Base-by-base conservation (phyloP, 441 rosid species). In the Erodium chrysanthum region DNA sequence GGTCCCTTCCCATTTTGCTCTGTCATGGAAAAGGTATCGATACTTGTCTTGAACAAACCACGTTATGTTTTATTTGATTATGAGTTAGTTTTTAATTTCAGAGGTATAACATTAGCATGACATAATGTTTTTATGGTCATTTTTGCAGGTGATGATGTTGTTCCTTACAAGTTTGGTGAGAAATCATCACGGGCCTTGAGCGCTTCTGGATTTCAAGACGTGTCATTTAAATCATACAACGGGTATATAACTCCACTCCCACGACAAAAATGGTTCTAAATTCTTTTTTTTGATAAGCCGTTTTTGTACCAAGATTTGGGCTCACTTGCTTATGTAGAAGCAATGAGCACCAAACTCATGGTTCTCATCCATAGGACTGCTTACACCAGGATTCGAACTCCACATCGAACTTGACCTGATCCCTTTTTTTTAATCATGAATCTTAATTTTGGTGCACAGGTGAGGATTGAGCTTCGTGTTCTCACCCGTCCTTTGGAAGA, bases 381-480 rank as follows among this genome's bases (percentile, higher is more conserved):
- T n/a, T n/a, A n/a, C n/a, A n/a, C n/a, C n/a, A n/a, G n/a, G n/a
- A n/a, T n/a, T n/a, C n/a, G n/a, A n/a, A n/a, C n/a, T n/a, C n/a
- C n/a, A n/a, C n/a, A n/a, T n/a, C n/a, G n/a, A n/a, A n/a, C n/a
- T n/a, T n/a, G n/a, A n/a, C n/a, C n/a, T n/a, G n/a, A n/a, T n/a
- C n/a, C n/a, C n/a, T n/a, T 25, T 1, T 4, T 6, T 31, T 5
- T 4, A 31, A 68, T 60, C 21, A 12, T 68, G 44, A 18, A 64
- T 35, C 59, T 64, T 35, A 10, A 48, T 62, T 37, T 66, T 17
- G 52, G 62, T 75, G 17, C 44, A 71, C 73, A 86, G 97, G 97
- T 92, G 62, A 89, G 79, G 77, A 92, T 92, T 79, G 97, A 92
- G 68, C 96, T 92, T 70, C 86, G 96, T 73, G 97, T 92, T 71